A percentile compares a stretch with the other conserved stretches of the same genome.
Conservation (phyloP, 2,329 filamentous ascomycete genomes). For the Colletotrichum gloeosporioides region DNA sequence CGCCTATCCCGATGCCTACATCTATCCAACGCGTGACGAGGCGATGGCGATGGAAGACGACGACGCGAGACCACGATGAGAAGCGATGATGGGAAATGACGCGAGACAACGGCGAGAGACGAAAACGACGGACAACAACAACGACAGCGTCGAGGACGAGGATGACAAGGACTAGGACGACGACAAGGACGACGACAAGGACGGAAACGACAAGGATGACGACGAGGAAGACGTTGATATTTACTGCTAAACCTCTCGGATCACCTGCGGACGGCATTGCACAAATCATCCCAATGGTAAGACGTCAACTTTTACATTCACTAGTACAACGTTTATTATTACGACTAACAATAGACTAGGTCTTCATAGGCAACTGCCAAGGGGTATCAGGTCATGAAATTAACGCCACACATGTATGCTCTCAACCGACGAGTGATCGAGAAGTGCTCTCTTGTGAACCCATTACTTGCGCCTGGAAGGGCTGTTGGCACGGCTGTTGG, state of each 20-base stretch:
- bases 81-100: too few species aligned
- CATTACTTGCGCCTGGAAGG: not conserved
- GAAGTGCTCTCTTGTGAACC: not conserved
- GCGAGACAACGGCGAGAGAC: not conserved
- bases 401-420: not conserved
- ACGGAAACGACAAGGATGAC: too few species aligned
- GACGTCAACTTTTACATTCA: not conserved
- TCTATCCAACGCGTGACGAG: not conserved
- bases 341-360: not conserved
- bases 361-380: not conserved
- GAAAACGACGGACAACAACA: fast-evolving
- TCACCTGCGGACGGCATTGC: fast-evolving
- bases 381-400: not conserved
- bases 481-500: constrained; percentile 25
- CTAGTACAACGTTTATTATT: not conserved
- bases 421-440: not conserved
- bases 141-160: too few species aligned
- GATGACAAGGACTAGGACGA: too few species aligned
- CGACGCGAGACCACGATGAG: too few species aligned
- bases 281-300: not conserved
- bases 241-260: not conserved
- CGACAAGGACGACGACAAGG: too few species aligned
- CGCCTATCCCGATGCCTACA: fast-evolving
- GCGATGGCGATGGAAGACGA: not conserved
- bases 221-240: too few species aligned